These are phyloP conservation scores for Cytospora chrysosperma DNA, from an alignment of 2,329 filamentous ascomycete species.

Conservation along the genomic window DNA sequence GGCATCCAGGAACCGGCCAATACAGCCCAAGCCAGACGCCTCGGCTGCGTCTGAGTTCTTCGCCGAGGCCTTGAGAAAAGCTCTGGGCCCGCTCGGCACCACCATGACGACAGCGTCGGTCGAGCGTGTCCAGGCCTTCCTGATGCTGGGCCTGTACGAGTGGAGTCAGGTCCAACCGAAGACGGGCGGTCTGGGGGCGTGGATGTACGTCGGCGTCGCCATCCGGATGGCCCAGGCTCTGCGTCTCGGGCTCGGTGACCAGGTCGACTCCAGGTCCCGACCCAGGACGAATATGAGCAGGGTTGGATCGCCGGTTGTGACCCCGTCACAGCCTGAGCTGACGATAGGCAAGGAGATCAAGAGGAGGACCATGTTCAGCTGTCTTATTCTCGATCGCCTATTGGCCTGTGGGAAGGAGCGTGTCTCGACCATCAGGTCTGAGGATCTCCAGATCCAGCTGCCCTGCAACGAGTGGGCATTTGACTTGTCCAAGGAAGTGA, in stretches of 20 bases:
- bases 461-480: slow-evolving; percentile 68
- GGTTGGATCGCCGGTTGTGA: neutral
- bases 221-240: slow-evolving; percentile 63
- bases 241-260: slow-evolving; percentile 58
- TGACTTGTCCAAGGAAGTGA: slow-evolving; percentile 57
- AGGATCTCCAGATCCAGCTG: slow-evolving; percentile 63
- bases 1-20: slow-evolving; percentile 35
- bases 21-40: slow-evolving; percentile 45
- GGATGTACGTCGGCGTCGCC: slow-evolving; percentile 65
- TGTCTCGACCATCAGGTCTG: slow-evolving; percentile 56
- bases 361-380: slow-evolving; percentile 72
- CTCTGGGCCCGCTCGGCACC: slow-evolving; percentile 46
- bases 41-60: slow-evolving; percentile 63
- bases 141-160: slow-evolving; percentile 72
- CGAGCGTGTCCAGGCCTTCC: slow-evolving; percentile 63
- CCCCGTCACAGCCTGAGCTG: slow-evolving; percentile 32
- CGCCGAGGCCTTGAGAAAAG: slow-evolving; percentile 56
- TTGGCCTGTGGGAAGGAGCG: slow-evolving; percentile 64
- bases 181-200: slow-evolving; percentile 57
- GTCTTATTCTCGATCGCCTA: slow-evolving; percentile 70
- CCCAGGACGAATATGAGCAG: slow-evolving; percentile 14
- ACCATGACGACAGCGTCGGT: slow-evolving; percentile 54
- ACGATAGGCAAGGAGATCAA: slow-evolving; percentile 62
- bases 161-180: slow-evolving; percentile 61
- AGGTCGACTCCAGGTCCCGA: slow-evolving; percentile 29